Evolutionary conservation across 352 stramenopile species (phyloP), one percentile per base, ranked within the genome.

Genomic region (Pythium pyrilobum): DNA sequence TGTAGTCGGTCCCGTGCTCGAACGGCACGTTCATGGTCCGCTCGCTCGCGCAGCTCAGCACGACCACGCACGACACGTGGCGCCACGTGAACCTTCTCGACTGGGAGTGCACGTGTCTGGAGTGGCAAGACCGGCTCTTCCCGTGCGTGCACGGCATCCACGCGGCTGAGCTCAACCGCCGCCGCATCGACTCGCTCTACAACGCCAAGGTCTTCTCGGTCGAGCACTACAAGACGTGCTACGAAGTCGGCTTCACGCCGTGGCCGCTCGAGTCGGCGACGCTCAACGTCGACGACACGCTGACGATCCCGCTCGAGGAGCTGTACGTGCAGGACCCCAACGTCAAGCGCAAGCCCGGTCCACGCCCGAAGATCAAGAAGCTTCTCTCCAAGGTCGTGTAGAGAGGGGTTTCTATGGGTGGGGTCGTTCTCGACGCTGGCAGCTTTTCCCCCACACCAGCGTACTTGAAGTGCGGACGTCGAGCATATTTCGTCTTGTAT

Each of bases 1-100:
- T 18, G 8, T 49, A 91, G 80, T 89, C 80, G 5, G 85, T 91
- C 54, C 75, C 80, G 37, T 91, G 80, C 56, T 78, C 80, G 21
- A 91, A 87, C 53, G 77, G 77, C 15, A 67, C 84, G 21, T 91
- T 77, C 55, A 91, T 91, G 80, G 80, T 88, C 47, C 80, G 77
- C 24, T 88, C 81, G 38, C 53, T 89, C 11, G 77, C 72, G 8
- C 69, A 82, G 29, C 71, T 77, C 23, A 66, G 66, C 3, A 51
- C 79, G 11, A 67, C 82, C 43, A 74, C 66, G 29, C 74, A 82
- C n/a, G 77, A 88, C 47, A 78, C 69, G 39, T 91, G 81, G 81
- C 77, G 77, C 23, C 77, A 91, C 33, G 81, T 91, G 24, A 87
- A 88, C 54, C 64, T 91, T 12, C 49, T 77, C 1, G 72, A 85